Evolutionary conservation across 2,329 filamentous ascomycete genomes (phyloP).

Genomic region (Aspergillus udagawae): DNA sequence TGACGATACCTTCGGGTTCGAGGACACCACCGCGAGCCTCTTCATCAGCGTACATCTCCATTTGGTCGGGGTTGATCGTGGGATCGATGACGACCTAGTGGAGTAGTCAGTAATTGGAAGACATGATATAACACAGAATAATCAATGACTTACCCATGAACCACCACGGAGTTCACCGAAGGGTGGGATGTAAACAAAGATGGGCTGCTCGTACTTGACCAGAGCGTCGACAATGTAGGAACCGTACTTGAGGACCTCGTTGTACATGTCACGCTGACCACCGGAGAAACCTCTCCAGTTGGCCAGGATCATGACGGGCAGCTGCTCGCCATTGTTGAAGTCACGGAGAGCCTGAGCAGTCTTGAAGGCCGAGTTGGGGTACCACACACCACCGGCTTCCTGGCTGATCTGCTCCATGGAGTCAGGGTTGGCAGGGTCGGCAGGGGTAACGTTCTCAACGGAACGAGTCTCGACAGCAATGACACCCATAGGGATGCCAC

Average conservation of each 20-base stretch:
- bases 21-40: conserved; percentile 95
- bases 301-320: conserved; percentile 97
- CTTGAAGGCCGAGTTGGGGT: conserved; percentile 99
- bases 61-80: conserved; percentile 91
- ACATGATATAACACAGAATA: neutral
- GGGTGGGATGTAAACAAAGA: conserved; percentile 98
- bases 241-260: conserved; percentile 98
- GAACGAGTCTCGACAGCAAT: conserved; percentile 95
- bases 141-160: conserved; percentile 67
- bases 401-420: conserved; percentile 93
- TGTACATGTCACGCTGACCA: conserved; percentile 99
- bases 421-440: conserved; percentile 95
- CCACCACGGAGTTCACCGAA: conserved; percentile 96
- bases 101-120: neutral
- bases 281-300: conserved; percentile 99
- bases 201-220: conserved; percentile 96
- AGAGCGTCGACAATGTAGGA: conserved; percentile 98
- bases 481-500: conserved; percentile 96
- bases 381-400: conserved; percentile 98
- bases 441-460: conserved; percentile 93
- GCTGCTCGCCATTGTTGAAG: conserved; percentile 98
- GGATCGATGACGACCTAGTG: conserved; percentile 84
- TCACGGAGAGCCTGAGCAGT: conserved; percentile 97
- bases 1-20: conserved; percentile 95
- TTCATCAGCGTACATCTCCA: conserved; percentile 99